phyloP scores from a whole-genome alignment of 2,329 filamentous ascomycete species.

The Lachnellula arida region DNA sequence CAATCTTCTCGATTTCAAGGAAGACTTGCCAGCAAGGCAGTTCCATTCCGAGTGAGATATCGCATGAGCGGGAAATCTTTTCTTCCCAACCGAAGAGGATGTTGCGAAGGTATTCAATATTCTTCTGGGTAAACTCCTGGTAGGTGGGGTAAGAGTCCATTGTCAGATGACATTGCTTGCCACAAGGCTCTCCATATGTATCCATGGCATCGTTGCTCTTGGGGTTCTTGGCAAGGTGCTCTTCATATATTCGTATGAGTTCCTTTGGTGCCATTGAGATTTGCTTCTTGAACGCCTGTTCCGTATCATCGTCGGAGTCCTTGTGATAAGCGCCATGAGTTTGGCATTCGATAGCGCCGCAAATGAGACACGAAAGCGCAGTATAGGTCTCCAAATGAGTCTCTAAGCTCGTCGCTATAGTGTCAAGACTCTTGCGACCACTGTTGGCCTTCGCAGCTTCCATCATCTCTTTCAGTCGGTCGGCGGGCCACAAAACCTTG shows the following conservation, averaged over 20 bases:
- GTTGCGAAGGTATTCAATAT: conserved; percentile 7
- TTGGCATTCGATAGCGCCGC: conserved; percentile 24
- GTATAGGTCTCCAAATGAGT: conserved; percentile 21
- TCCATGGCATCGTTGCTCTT: conserved; percentile 2
- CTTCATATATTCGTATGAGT: conserved; percentile 16
- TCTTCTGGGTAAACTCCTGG: background rate
- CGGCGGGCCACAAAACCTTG: conserved; percentile 18
- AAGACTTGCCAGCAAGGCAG: conserved; percentile 27
- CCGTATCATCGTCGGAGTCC: conserved; percentile 9
- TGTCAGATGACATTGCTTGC: background rate
- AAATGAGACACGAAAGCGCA: conserved; percentile 26
- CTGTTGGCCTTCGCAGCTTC: conserved; percentile 3
- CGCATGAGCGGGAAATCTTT: conserved; percentile 17
- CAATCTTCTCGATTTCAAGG: conserved; percentile 13
- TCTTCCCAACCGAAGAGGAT: conserved; percentile 17
- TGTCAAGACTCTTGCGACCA: conserved; percentile 3
- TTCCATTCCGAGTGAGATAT: conserved; percentile 20
- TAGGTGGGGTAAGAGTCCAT: background rate
- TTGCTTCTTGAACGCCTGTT: background rate
- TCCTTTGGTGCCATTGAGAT: conserved; percentile 11
- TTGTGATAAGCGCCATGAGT: conserved; percentile 22
- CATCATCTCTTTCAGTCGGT: conserved; percentile 22
- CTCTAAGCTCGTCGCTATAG: background rate
- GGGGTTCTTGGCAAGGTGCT: conserved; percentile 1
- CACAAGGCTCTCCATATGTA: background rate